phyloP scores from a whole-genome alignment of 2,329 filamentous ascomycete species.

The Hirsutella thompsonii region DNA sequence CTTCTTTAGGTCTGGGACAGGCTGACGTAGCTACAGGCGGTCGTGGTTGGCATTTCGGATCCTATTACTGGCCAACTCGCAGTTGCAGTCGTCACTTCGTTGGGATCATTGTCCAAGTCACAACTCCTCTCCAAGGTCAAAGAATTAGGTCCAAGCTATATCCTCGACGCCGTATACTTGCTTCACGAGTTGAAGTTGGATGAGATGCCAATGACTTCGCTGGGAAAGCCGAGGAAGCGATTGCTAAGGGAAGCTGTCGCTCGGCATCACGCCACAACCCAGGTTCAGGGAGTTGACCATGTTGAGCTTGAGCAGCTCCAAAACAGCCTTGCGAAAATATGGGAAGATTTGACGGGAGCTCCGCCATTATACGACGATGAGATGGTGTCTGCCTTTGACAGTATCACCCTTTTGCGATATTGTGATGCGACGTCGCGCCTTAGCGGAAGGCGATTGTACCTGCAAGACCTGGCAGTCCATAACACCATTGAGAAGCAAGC shows the following conservation, averaged over 20 bases:
- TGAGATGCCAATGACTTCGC: conserved; percentile 25
- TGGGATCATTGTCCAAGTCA: conserved; percentile 16
- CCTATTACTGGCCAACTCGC: conserved; percentile 33
- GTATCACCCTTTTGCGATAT: conserved; percentile 23
- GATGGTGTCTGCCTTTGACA: conserved; percentile 19
- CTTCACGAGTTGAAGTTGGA: conserved; percentile 25
- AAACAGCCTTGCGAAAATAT: conserved; percentile 11
- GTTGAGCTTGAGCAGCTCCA: conserved; percentile 3
- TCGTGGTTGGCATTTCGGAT: conserved; percentile 30
- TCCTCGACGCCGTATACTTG: conserved; percentile 25
- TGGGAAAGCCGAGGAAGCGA: conserved; percentile 31
- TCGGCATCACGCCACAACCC: conserved; percentile 1
- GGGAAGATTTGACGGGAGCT: conserved; percentile 17
- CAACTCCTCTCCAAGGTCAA: conserved; percentile 17
- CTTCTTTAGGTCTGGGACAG: background rate
- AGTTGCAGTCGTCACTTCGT: conserved; percentile 26
- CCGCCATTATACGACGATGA: conserved; percentile 12
- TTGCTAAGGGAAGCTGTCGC: conserved; percentile 16
- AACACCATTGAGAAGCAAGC: conserved; percentile 20
- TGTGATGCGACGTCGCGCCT: conserved; percentile 17
- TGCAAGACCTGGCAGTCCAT: conserved; percentile 19
- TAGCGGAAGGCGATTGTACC: conserved; percentile 16
- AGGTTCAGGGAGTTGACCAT: background rate
- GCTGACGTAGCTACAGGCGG: conserved; percentile 9
- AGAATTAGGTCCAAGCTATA: conserved; percentile 22